These are phyloP conservation scores for Leucocoprinus gongylophorus DNA, from an alignment of 1,284 basidiomycete genomes.

Conservation along the genomic window DNA sequence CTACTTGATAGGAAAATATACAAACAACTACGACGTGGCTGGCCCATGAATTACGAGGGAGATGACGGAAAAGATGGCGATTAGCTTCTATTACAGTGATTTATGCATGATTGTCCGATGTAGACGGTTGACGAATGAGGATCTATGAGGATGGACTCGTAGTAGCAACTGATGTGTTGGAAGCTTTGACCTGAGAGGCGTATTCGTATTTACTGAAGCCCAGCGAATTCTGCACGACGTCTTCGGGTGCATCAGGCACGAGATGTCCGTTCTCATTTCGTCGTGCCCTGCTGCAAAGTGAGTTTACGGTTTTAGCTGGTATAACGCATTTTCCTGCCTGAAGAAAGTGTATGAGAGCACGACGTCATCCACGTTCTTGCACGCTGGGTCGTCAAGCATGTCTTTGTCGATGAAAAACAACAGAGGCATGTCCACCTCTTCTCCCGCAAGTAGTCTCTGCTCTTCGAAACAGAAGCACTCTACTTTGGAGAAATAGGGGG, in stretches of 20 bases:
- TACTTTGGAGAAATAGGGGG: conserved; percentile 98
- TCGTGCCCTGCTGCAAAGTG: conserved; percentile 44
- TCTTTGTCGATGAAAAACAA: conserved; percentile 99
- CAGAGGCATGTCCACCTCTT: conserved; percentile 97
- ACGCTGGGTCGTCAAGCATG: conserved; percentile 85
- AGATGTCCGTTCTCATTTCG: conserved; percentile 76
- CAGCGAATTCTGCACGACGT: conserved; percentile 67
- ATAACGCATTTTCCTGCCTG: conserved; percentile 44
- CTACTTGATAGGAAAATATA: too few relatives aligned
- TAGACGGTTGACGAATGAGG: background rate
- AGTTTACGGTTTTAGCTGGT: background rate
- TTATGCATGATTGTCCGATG: too few relatives aligned
- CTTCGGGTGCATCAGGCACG: conserved; percentile 81
- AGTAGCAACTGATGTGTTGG: background rate
- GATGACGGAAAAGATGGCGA: too few relatives aligned
- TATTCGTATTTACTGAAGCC: conserved; percentile 67
- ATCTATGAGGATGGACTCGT: conserved; percentile 3
- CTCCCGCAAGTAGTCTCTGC: conserved; percentile 89
- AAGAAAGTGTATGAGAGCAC: conserved; percentile 98
- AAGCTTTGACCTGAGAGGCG: conserved; percentile 32
- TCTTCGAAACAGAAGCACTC: conserved; percentile 99
- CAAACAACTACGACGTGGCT: too few relatives aligned
- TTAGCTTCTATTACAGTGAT: too few relatives aligned
- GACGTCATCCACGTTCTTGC: conserved; percentile 83
- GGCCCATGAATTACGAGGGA: too few relatives aligned